A percentile compares a stretch with the other conserved stretches of the same genome.
Evolutionary conservation across 768 basidiomycete genomes (phyloP).

Genomic region (Trametes maxima): DNA sequence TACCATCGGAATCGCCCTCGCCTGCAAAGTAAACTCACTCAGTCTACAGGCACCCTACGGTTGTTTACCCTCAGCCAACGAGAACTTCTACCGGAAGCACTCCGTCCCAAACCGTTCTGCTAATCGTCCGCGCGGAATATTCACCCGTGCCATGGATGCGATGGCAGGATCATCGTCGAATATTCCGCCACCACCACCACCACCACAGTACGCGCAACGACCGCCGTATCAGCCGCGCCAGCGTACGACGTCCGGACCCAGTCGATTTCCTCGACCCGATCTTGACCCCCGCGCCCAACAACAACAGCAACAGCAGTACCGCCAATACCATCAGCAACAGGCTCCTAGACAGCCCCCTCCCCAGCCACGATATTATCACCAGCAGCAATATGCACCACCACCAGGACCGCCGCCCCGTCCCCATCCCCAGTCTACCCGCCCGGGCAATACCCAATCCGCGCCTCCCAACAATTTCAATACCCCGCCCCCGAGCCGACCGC

Average conservation of each 20-base stretch:
- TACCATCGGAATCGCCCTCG: background rate
- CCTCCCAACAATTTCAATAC: slow-evolving; percentile 26
- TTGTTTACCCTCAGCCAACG: slow-evolving; percentile 59
- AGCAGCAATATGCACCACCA: slow-evolving; percentile 11
- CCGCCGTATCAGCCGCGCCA: slow-evolving; percentile 29
- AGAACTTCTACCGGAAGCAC: slow-evolving; percentile 63
- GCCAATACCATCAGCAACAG: slow-evolving; percentile 5
- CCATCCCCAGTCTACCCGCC: slow-evolving; percentile 20
- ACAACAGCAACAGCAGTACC: slow-evolving; percentile 11
- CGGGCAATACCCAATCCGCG: slow-evolving; percentile 1
- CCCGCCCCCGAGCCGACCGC: slow-evolving; percentile 31
- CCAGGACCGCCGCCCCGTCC: slow-evolving; percentile 18
- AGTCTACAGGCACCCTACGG: slow-evolving; percentile 54
- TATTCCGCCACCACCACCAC: slow-evolving; percentile 19
- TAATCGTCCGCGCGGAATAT: slow-evolving; percentile 40
- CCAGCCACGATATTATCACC: background rate
- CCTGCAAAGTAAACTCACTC: background rate
- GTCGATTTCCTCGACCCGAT: slow-evolving; percentile 60
- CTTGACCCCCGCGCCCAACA: slow-evolving; percentile 48
- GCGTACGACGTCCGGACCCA: slow-evolving; percentile 34
- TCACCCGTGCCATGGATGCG: slow-evolving; percentile 47
- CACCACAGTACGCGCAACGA: slow-evolving; percentile 12
- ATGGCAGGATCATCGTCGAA: slow-evolving; percentile 22
- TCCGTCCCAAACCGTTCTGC: slow-evolving; percentile 54
- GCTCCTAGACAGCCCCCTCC: background rate